Evolutionary conservation across 2,329 filamentous ascomycete genomes (phyloP).

Genomic region (Gremmenia infestans): DNA sequence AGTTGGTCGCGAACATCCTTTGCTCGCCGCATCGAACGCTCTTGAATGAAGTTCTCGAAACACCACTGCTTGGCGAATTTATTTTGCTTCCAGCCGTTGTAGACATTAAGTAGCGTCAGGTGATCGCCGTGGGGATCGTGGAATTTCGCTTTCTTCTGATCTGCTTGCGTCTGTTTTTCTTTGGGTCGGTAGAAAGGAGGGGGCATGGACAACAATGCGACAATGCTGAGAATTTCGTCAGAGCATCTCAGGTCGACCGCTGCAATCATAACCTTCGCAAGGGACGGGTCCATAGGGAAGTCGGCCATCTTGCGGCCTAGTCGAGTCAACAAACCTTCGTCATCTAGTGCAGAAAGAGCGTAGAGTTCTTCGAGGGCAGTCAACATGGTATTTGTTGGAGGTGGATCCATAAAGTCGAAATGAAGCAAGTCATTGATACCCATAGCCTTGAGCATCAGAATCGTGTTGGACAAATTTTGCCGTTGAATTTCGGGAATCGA

Average conservation of each 20-base stretch:
- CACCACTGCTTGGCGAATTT: conserved; percentile 87
- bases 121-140: conserved; percentile 94
- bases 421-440: conserved; percentile 96
- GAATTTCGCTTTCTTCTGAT: conserved; percentile 97
- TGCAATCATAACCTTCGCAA: conserved; percentile 85
- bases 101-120: conserved; percentile 90
- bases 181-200: conserved; percentile 93
- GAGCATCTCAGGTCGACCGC: conserved; percentile 85
- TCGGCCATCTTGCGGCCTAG: conserved; percentile 96
- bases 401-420: conserved; percentile 99
- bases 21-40: conserved; percentile 78
- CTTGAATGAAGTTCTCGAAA: conserved; percentile 96
- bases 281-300: conserved; percentile 92
- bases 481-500: conserved; percentile 95
- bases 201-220: conserved; percentile 85
- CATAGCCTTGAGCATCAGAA: conserved; percentile 98
- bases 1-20: conserved; percentile 92
- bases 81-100: conserved; percentile 90
- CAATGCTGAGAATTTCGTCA: conserved; percentile 90
- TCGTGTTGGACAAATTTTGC: conserved; percentile 87
- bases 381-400: conserved; percentile 95
- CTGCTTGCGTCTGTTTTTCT: conserved; percentile 92
- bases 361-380: conserved; percentile 95
- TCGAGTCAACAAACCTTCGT: conserved; percentile 89
- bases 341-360: conserved; percentile 83